Base-by-base conservation (phyloP, 2,329 filamentous ascomycete genomes). In the Mycosphaerella arachidis region DNA sequence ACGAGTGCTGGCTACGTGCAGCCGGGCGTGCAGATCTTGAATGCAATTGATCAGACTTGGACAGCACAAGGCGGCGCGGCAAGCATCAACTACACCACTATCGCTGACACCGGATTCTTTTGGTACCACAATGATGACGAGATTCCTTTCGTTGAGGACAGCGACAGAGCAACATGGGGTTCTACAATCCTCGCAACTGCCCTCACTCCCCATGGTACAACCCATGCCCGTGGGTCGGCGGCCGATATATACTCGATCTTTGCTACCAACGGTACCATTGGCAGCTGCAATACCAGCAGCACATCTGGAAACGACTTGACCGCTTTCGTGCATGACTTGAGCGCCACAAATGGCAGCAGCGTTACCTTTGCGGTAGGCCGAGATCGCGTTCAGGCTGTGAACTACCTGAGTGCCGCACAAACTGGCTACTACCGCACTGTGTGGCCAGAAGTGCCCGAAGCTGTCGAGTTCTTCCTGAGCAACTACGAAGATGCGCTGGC, bases 41-140 rank as follows among this genome's bases (percentile, higher is more conserved):
- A 65, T 31, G 73, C 68, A n/a, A 70, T 75, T 27, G 72, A 75
- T 59, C 65, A 70, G 10, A 69, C 67, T 1, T 76, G 74, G 73
- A 74, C 70, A 1, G 71, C 69, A n/a, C 70, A 71, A 43, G 57
- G 60, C 37, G 67, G 68, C 6, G 63, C 64, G 29, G 63, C 68
- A 6, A 45, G 57, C 2, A 55, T 69, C 18, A 69, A 66, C 31
- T 66, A 65, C 20, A 65, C 66, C 1, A 60, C 48, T 1, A 53
- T 57, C 16, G 63, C 53, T 30, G 45, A 58, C 30, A 50, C 61
- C 7, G 58, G 55, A 7, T 67, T 59, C 57, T 70, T 68, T 48
- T 56, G 57, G 33, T 69, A 66, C 45, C 56, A 67, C 56, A 69
- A 70, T 29, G 56, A 63, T 6, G 40, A 68, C 20, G 55, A 69